A percentile compares a stretch with the other conserved stretches of the same genome.
Evolutionary conservation across 768 basidiomycete species (phyloP).

Genomic region (Exidia glandulosa): DNA sequence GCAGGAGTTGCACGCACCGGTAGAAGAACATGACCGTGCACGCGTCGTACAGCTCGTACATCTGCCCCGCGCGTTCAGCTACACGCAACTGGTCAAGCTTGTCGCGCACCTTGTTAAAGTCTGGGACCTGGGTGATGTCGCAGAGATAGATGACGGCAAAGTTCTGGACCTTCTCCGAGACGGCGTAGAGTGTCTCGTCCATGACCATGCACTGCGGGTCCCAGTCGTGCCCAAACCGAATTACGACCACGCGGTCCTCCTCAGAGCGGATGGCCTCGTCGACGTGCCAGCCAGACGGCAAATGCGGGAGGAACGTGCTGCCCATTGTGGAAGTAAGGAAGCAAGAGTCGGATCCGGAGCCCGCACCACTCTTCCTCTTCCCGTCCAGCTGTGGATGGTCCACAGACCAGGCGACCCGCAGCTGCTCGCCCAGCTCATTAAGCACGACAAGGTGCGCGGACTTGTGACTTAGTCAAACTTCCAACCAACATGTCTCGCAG

Average conservation of each 20-base stretch:
- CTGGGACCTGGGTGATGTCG: constrained; percentile 94
- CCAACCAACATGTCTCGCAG: not conserved
- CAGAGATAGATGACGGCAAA: constrained; percentile 94
- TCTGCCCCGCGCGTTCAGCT: constrained; percentile 34
- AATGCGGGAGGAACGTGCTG: constrained; percentile 70
- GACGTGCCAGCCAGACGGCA: constrained; percentile 94
- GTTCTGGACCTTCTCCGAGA: constrained; percentile 96
- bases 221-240: constrained; percentile 92
- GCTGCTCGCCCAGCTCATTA: not conserved
- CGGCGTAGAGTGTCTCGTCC: constrained; percentile 91
- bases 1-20: constrained; percentile 42
- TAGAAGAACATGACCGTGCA: constrained; percentile 99
- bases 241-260: constrained; percentile 89
- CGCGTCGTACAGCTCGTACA: constrained; percentile 97
- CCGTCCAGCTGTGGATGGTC: not conserved
- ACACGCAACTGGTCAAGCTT: not conserved
- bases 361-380: not conserved
- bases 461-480: not conserved
- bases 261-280: constrained; percentile 98
- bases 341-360: not conserved
- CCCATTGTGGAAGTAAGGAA: constrained; percentile 41
- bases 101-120: constrained; percentile 84
- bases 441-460: not conserved
- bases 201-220: constrained; percentile 95
- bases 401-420: not conserved